Conservation (phyloP, 2,329 filamentous ascomycete genomes). For the Talaromyces sp. region DNA sequence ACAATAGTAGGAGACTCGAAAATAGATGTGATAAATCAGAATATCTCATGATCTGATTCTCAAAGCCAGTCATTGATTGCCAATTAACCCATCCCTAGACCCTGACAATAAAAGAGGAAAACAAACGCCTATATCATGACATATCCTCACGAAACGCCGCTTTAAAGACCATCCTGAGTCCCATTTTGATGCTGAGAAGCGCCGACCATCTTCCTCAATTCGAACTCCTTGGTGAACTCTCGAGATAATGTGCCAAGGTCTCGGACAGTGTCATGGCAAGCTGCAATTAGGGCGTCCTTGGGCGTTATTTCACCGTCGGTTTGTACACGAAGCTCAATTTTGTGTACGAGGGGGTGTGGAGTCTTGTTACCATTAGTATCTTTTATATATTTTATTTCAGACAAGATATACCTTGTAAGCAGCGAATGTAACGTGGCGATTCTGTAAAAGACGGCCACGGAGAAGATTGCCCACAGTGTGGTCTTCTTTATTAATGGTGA, state of each 20-base stretch:
- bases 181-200: conserved; percentile 49
- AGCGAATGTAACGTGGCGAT: conserved; percentile 78
- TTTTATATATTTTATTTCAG: background rate
- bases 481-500: conserved; percentile 93
- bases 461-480: conserved; percentile 92
- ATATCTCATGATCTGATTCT: background rate
- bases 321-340: conserved; percentile 74
- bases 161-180: conserved; percentile 15
- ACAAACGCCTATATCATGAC: conserved; percentile 1
- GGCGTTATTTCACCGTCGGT: conserved; percentile 84
- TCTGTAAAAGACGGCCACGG: conserved; percentile 75
- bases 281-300: conserved; percentile 78
- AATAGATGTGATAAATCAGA: too few relatives aligned
- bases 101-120: background rate
- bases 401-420: conserved; percentile 70
- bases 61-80: background rate
- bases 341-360: conserved; percentile 43
- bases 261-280: conserved; percentile 75
- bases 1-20: background rate
- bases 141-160: background rate
- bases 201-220: conserved; percentile 77
- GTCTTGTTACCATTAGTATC: conserved; percentile 27
- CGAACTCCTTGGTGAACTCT: conserved; percentile 89
- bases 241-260: conserved; percentile 74
- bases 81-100: background rate